Conservation (phyloP, 768 basidiomycete genomes). For the Phylloporus scabripes region DNA sequence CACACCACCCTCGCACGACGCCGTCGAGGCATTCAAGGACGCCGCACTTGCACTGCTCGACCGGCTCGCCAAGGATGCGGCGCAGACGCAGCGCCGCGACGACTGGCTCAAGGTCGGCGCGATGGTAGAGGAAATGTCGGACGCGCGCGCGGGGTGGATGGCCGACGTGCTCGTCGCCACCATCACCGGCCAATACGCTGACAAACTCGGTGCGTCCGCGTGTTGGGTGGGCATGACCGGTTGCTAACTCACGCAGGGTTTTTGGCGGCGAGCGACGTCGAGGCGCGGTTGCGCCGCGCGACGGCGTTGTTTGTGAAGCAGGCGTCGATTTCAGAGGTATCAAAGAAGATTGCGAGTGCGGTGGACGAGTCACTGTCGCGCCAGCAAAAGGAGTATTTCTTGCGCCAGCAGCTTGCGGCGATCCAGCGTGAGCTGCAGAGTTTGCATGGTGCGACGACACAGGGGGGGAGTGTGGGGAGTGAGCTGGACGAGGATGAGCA, state of each 20-base stretch:
- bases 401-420: slow-evolving; percentile 76
- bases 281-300: slow-evolving; percentile 60
- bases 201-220: slow-evolving; percentile 58
- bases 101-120: slow-evolving; percentile 62
- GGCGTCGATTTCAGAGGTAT: slow-evolving; percentile 72
- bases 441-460: slow-evolving; percentile 37
- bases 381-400: slow-evolving; percentile 84
- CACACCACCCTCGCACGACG: slow-evolving; percentile 44
- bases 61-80: slow-evolving; percentile 44
- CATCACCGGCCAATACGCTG: slow-evolving; percentile 54
- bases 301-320: slow-evolving; percentile 71
- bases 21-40: slow-evolving; percentile 62
- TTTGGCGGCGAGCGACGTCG: slow-evolving; percentile 52
- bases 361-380: slow-evolving; percentile 83
- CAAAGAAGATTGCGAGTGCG: slow-evolving; percentile 72
- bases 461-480: slow-evolving; percentile 25
- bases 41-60: slow-evolving; percentile 64
- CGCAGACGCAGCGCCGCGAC: slow-evolving; percentile 50
- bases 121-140: slow-evolving; percentile 69
- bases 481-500: slow-evolving; percentile 76
- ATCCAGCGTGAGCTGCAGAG: slow-evolving; percentile 71
- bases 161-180: slow-evolving; percentile 67
- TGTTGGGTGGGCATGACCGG: not conserved
- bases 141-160: slow-evolving; percentile 63
- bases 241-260: slow-evolving; percentile 40